These are phyloP conservation scores for Tephrocybe sp. DNA, from an alignment of 768 basidiomycete species.

Conservation along the genomic window DNA sequence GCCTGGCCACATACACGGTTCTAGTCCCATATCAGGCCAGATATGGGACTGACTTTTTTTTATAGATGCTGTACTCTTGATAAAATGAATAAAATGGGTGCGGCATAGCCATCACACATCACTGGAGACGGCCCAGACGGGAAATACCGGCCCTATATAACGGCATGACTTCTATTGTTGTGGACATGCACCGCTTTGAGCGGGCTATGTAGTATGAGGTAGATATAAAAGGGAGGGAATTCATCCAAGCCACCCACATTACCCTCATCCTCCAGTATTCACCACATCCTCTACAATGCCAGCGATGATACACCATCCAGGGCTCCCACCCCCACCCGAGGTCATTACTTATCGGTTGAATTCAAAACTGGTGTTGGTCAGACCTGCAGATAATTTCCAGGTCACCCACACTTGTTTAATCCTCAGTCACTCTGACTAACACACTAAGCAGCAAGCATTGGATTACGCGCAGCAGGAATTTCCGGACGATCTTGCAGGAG, in stretches of 20 bases:
- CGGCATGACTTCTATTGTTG: no score
- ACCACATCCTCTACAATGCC: constrained; percentile 13
- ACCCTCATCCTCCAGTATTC: not conserved
- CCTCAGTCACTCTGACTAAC: not conserved
- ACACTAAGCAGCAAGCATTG: constrained; percentile 44
- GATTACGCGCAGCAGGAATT: constrained; percentile 51
- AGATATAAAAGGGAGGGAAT: no score
- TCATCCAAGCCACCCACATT: not conserved
- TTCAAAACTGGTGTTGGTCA: constrained; percentile 50
- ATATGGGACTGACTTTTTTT: no score
- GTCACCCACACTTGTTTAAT: constrained; percentile 26
- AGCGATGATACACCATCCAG: constrained; percentile 18
- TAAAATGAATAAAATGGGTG: no score
- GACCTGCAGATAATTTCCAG: constrained; percentile 39
- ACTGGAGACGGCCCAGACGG: no score
- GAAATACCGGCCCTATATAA: no score
- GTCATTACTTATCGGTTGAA: constrained; percentile 51
- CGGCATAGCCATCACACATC: no score
- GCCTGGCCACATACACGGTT: no score
- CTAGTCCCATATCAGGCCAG: no score
- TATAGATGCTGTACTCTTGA: no score
- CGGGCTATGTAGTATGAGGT: no score
- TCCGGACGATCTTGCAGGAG: constrained; percentile 34
- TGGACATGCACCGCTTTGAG: no score
- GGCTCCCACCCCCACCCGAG: constrained; percentile 32